Conservation (phyloP, 2,329 filamentous ascomycete species). For the Botrytis aclada region DNA sequence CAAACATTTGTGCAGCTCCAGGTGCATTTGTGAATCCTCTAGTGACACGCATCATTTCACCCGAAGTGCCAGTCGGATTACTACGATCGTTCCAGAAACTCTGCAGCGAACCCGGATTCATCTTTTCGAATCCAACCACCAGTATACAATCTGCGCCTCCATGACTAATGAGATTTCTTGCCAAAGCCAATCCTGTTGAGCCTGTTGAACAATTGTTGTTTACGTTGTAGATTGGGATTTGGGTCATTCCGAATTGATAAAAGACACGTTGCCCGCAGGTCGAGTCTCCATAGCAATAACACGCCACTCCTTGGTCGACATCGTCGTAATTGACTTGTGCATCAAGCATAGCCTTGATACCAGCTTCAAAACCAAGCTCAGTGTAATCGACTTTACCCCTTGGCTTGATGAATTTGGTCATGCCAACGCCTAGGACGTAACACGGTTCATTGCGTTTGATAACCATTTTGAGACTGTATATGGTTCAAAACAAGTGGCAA, state of each 20-base stretch:
- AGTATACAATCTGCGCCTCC: conserved; percentile 85
- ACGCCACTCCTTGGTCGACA: conserved; percentile 91
- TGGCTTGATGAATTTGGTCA: conserved; percentile 99
- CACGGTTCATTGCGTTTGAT: conserved; percentile 42
- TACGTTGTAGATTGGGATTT: conserved; percentile 95
- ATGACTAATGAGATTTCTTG: conserved; percentile 70
- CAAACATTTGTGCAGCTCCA: conserved; percentile 88
- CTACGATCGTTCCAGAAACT: conserved; percentile 80
- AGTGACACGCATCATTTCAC: conserved; percentile 78
- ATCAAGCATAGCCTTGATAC: conserved; percentile 54
- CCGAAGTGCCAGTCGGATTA: conserved; percentile 71
- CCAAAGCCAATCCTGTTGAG: conserved; percentile 86
- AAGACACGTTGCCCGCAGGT: conserved; percentile 96
- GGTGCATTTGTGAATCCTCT: conserved; percentile 79
- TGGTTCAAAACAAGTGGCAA: neutral
- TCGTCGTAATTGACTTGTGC: conserved; percentile 95
- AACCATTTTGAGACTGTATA: conserved; percentile 23
- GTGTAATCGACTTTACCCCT: conserved; percentile 92
- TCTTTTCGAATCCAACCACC: conserved; percentile 97
- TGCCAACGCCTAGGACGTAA: conserved; percentile 95
- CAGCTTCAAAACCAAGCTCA: conserved; percentile 89
- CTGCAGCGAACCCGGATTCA: conserved; percentile 87
- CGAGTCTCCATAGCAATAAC: conserved; percentile 95
- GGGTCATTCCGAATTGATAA: conserved; percentile 97
- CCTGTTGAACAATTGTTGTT: conserved; percentile 99